phyloP scores from a whole-genome alignment of 768 basidiomycete species.

The Russula abietina region DNA sequence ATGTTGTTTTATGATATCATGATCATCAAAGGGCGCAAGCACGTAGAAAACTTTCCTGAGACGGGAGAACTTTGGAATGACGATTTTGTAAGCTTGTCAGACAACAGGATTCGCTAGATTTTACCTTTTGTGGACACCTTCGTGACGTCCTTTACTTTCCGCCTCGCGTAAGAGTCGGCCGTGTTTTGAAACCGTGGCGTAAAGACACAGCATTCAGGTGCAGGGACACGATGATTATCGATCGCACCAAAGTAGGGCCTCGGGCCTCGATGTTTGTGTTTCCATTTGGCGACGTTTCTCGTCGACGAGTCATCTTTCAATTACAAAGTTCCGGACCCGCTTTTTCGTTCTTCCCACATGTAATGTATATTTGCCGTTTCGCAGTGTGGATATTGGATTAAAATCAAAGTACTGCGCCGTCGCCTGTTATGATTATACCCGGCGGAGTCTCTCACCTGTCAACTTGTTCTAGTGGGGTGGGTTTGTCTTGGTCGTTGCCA shows the following conservation, averaged over 20 bases:
- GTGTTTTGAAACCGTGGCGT: constrained; percentile 9
- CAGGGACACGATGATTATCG: not conserved
- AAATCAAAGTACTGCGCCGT: constrained; percentile 4
- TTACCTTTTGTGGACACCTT: constrained; percentile 2
- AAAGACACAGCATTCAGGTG: constrained; percentile 3
- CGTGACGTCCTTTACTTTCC: constrained; percentile 11
- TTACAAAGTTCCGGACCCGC: constrained; percentile 2
- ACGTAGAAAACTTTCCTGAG: not conserved
- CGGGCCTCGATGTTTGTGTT: not conserved
- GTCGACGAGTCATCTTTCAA: not conserved
- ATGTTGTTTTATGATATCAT: not conserved
- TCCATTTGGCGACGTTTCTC: not conserved
- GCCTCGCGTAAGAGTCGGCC: constrained; percentile 8
- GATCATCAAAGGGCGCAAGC: not conserved
- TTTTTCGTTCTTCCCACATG: not conserved
- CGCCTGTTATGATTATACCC: not conserved
- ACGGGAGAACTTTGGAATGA: not conserved
- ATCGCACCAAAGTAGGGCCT: not conserved
- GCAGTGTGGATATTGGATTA: not conserved
- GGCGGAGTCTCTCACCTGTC: constrained; percentile 4
- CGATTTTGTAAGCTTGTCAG: not conserved
- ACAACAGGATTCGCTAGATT: not conserved
- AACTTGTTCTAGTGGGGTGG: constrained; percentile 14
- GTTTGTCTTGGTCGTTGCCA: constrained; percentile 5
- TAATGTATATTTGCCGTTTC: not conserved